phyloP scores from a whole-genome alignment of 1,139 yeast genomes.

The Lodderomyces parapsilosis region DNA sequence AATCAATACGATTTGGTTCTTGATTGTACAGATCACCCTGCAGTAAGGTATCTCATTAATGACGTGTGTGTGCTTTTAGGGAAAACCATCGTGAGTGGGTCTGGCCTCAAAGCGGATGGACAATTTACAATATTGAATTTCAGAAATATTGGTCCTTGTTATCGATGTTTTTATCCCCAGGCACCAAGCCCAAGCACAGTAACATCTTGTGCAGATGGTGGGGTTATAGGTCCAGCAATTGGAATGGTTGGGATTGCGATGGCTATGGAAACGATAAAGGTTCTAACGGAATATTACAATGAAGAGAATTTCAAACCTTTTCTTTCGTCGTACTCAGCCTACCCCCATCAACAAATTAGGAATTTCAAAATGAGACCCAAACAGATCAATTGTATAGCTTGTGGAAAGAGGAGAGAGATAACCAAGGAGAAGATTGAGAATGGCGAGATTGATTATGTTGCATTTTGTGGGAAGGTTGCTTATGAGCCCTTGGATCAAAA shows the following conservation, averaged over 20 bases:
- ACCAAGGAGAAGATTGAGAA: conserved; percentile 43
- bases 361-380: conserved; percentile 78
- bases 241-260: conserved; percentile 88
- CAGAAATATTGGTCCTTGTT: conserved; percentile 78
- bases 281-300: conserved; percentile 59
- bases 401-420: conserved; percentile 56
- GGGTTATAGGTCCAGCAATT: conserved; percentile 93
- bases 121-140: conserved; percentile 78
- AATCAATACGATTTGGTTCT: conserved; percentile 68
- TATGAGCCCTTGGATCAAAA: conserved; percentile 40
- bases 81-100: conserved; percentile 82
- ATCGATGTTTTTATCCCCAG: conserved; percentile 85
- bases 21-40: conserved; percentile 95
- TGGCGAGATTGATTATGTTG: conserved; percentile 58
- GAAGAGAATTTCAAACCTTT: conserved; percentile 61
- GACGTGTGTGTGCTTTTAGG: conserved; percentile 75
- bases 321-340: conserved; percentile 69
- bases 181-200: conserved; percentile 89
- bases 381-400: conserved; percentile 59
- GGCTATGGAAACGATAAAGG: conserved; percentile 83
- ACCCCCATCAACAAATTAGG: conserved; percentile 67
- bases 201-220: conserved; percentile 89
- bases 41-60: conserved; percentile 79
- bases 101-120: conserved; percentile 90
- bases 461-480: conserved; percentile 63